Conservation (phyloP, 2,329 filamentous ascomycete species). For the Bipolaris zeicola region DNA sequence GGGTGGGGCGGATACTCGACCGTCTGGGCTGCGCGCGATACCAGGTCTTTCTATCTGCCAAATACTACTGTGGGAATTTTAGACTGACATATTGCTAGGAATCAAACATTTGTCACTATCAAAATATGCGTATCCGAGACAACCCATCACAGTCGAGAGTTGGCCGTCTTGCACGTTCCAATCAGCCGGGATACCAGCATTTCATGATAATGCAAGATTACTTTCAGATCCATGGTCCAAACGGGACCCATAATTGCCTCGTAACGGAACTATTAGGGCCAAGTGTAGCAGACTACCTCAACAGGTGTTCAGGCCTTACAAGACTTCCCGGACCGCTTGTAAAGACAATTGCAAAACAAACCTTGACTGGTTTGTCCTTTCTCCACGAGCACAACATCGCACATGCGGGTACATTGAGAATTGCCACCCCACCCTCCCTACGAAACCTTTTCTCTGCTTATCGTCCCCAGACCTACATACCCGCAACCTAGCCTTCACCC, state of each 20-base stretch:
- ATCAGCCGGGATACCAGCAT: conserved; percentile 26
- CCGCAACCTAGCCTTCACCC: too few relatives aligned
- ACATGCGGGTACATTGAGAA: conserved; percentile 29
- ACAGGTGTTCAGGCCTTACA: conserved; percentile 12
- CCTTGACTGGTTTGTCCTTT: conserved; percentile 23
- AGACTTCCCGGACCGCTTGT: conserved; percentile 48
- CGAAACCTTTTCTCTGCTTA: too few relatives aligned
- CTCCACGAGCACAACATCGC: conserved; percentile 31
- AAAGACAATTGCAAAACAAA: conserved; percentile 42
- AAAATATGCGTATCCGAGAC: conserved; percentile 27
- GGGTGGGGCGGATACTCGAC: conserved; percentile 33
- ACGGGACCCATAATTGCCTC: conserved; percentile 54
- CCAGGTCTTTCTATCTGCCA: neutral
- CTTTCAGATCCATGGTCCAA: conserved; percentile 51
- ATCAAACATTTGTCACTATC: conserved; percentile 29
- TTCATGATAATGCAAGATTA: conserved; percentile 46
- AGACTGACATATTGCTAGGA: neutral
- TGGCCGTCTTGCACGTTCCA: conserved; percentile 20
- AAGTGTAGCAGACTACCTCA: conserved; percentile 47
- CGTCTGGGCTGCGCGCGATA: conserved; percentile 29
- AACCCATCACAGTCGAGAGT: conserved; percentile 16
- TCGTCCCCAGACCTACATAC: too few relatives aligned
- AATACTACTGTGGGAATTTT: too few relatives aligned
- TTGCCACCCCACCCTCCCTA: neutral
- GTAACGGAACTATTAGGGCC: conserved; percentile 52